Evolutionary conservation across 495 filamentous ascomycete genomes (phyloP), one percentile per base, ranked within the genome.

Genomic region (Hyaloscypha bicolor): DNA sequence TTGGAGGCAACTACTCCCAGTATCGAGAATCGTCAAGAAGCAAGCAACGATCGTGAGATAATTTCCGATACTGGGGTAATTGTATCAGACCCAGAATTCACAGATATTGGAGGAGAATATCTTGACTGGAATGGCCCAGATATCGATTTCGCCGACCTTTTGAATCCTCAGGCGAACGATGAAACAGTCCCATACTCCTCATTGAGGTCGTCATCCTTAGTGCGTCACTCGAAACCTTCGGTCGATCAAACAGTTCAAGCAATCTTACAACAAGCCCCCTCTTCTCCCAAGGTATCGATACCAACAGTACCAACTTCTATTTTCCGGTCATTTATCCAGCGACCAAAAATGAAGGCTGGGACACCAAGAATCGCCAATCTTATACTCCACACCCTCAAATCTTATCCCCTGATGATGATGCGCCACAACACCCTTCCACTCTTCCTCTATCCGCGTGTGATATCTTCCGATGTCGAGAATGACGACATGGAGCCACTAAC

Each of bases 381-480:
- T 19, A 81, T 81, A 9, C 55, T 75, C 39, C 75, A 77, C 52
- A 83, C 71, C 12, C 69, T 83, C 35, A 80, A 80, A 69, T 83
- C 79, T 16, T 83, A 81, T 64, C 75, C 76, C 3, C 64, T 72
- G 55, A 79, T 77, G 77, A 79, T 77, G 77, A 58, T 79, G 42
- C 78, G 69, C 19, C 71, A 78, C 35, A 74, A 79, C 45, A 73
- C 65, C 25, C 73, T 80, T 52, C 77, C 77, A 57, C 79, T 79
- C 35, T 68, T 68, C 45, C 63, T 68, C 53, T 59, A 68, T 59
- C 59, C 65, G 22, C 25, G 21, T 60, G 60, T 75, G 60, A 60
- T 74, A 64, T 75, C 71, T 52, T 60, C 62, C 3, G 60, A 71
- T 35, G 35, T 62, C 11, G 74, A 74, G 14, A 66, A 68, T 59